phyloP scores from a whole-genome alignment of 108 stramenopile genomes.

The Pseudonitzschia delicatissima region DNA sequence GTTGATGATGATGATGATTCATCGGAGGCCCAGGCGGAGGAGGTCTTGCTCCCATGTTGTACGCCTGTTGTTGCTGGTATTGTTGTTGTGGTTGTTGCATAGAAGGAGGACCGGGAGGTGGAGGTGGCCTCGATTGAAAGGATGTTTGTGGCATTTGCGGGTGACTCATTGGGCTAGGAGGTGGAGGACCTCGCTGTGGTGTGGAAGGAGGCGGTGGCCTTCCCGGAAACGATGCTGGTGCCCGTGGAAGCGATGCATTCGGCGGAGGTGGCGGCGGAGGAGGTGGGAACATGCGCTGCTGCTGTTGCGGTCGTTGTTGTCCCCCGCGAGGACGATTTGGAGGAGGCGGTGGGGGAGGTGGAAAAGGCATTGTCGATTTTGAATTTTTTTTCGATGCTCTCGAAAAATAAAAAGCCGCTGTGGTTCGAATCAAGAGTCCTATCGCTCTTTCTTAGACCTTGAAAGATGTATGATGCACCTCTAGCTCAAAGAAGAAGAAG shows the following conservation, averaged over 20 bases:
- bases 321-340: background rate
- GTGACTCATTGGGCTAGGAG: too few relatives aligned
- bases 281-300: constrained; percentile 6
- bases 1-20: constrained; percentile 9
- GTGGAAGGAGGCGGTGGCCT: background rate
- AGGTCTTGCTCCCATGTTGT: background rate
- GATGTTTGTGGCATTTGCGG: background rate
- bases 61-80: background rate
- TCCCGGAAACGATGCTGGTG: constrained; percentile 1
- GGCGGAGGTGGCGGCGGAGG: constrained; percentile 21
- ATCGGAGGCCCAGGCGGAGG: background rate
- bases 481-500: too few relatives aligned
- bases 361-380: constrained; percentile 4
- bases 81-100: background rate
- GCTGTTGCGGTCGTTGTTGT: constrained; percentile 4
- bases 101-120: background rate
- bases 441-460: too few relatives aligned
- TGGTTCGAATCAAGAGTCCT: too few relatives aligned
- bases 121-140: background rate
- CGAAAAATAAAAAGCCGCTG: too few relatives aligned
- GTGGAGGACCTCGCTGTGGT: background rate
- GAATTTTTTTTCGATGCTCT: too few relatives aligned
- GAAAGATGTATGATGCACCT: too few relatives aligned
- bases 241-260: background rate
- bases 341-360: constrained; percentile 10